phyloP scores from a whole-genome alignment of 192 early-diverging fungal species.

The Coemansia sp. region DNA sequence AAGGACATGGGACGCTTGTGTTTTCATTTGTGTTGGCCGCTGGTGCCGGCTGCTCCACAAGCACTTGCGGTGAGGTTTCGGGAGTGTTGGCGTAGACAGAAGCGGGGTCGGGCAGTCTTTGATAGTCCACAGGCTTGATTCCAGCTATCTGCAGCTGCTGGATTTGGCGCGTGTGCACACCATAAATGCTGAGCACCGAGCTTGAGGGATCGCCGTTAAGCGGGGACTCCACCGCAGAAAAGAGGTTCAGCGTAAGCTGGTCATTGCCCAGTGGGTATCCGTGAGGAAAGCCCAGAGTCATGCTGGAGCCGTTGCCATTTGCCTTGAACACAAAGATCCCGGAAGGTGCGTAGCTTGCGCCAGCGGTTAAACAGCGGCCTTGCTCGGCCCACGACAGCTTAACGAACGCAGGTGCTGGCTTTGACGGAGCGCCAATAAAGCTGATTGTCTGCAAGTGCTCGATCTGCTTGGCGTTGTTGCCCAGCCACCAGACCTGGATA shows the following conservation, averaged over 20 bases:
- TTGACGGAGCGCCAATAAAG: constrained; percentile 24
- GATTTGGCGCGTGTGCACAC: constrained; percentile 46
- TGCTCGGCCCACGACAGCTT: constrained; percentile 41
- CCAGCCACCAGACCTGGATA: constrained; percentile 47
- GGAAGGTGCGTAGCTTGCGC: constrained; percentile 28
- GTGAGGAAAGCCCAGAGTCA: constrained; percentile 27
- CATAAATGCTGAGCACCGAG: constrained; percentile 32
- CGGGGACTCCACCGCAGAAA: constrained; percentile 27
- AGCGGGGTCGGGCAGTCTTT: constrained; percentile 32
- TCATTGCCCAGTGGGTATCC: constrained; percentile 40
- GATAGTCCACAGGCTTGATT: constrained; percentile 14
- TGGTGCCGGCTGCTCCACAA: background rate
- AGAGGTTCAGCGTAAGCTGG: constrained; percentile 33
- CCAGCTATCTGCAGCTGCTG: constrained; percentile 45
- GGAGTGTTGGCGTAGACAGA: constrained; percentile 19
- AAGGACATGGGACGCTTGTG: background rate
- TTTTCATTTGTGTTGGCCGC: background rate
- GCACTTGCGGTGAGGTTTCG: background rate
- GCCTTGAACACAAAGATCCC: constrained; percentile 34
- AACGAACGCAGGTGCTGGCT: constrained; percentile 23
- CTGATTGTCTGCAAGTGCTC: constrained; percentile 26
- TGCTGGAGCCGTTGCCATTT: constrained; percentile 19
- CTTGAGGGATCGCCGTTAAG: background rate
- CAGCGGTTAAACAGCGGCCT: constrained; percentile 31
- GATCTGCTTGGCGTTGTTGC: constrained; percentile 19